Evolutionary conservation across 768 basidiomycete genomes (phyloP), one percentile per base, ranked within the genome.

Genomic region (Solioccasus polychromus): DNA sequence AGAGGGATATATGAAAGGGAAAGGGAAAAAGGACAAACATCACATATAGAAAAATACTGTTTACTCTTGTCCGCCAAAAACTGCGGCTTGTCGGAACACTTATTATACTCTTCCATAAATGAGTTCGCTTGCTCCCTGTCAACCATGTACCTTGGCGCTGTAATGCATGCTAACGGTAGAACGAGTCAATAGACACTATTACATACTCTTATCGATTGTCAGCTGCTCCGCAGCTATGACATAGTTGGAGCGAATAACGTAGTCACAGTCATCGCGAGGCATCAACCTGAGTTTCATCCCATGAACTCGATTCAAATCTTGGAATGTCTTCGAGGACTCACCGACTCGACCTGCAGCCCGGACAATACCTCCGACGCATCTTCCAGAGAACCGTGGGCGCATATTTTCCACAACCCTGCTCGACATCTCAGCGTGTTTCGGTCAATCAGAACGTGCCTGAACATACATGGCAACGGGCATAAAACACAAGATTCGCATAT

Each of bases 401-500:
- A 36, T 35, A 11, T 12, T 36, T 47, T 5, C 39, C 32, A 34
- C 45, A 46, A n/a, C 18, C 11, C 45, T 26, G 11, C 42, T n/a
- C 9, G 5, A 12, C 3, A 34, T 10, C 11, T 41, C 15, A 47
- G 25, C 10, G 24, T 8, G 11, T 11, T 19, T 32, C 15, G 23
- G n/a, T 8, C 2, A 3, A 24, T 4, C 12, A 11, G 11, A 26
- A 24, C 5, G n/a, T 17, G 9, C 7, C n/a, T 17, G 30, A 14
- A 32, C 42, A 19, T 17, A 49, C 48, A 10, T 44, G 42, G 18
- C 43, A 77, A 23, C 42, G 38, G 3, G 42, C 2, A 10, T 30
- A 40, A 25, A 44, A 78, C 12, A 59, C 66, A 11, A 78, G 64
- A 42, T 62, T 69, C 23, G 71, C 71, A 43, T 70, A 77, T 52